Percentiles rank a stretch among this genome's conserved stretches.
Conservation (phyloP, 2,329 filamentous ascomycete species). For the Sporothrix mexicana region DNA sequence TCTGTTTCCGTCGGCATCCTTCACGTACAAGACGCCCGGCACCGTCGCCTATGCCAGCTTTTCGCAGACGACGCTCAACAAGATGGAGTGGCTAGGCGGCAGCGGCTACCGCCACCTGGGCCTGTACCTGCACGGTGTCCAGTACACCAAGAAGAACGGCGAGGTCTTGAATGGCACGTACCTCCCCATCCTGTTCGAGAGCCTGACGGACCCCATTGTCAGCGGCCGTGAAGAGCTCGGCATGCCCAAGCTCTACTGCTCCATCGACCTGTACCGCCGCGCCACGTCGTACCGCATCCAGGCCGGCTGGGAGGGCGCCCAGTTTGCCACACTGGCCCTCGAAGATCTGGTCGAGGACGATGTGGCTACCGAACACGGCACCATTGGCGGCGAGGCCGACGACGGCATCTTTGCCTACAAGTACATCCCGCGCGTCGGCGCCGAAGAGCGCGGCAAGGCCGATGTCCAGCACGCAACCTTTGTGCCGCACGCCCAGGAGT, state of each 20-base stretch:
- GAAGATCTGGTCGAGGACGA: conserved; percentile 37
- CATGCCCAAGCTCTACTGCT: conserved; percentile 64
- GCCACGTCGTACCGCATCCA: conserved; percentile 47
- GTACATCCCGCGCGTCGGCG: conserved; percentile 63
- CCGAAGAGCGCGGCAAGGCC: conserved; percentile 56
- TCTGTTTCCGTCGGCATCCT: conserved; percentile 52
- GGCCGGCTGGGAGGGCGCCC: conserved; percentile 50
- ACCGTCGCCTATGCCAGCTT: conserved; percentile 54
- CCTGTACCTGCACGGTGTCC: conserved; percentile 66
- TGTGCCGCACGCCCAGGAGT: conserved; percentile 46
- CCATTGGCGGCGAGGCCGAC: conserved; percentile 47
- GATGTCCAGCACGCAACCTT: conserved; percentile 60
- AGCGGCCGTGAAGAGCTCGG: conserved; percentile 66
- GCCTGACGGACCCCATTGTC: conserved; percentile 63
- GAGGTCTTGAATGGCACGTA: conserved; percentile 57
- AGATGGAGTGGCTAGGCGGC: conserved; percentile 67
- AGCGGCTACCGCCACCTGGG: conserved; percentile 63
- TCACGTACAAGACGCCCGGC: conserved; percentile 50
- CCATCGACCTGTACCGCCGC: conserved; percentile 52
- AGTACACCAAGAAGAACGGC: conserved; percentile 60
- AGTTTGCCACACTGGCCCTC: conserved; percentile 39
- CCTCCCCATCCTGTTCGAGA: conserved; percentile 64
- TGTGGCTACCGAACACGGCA: conserved; percentile 25
- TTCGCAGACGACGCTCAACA: conserved; percentile 51
- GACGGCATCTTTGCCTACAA: conserved; percentile 60